Conservation (phyloP, 139 green algal genomes). For the Chlamydomonas eustigma region DNA sequence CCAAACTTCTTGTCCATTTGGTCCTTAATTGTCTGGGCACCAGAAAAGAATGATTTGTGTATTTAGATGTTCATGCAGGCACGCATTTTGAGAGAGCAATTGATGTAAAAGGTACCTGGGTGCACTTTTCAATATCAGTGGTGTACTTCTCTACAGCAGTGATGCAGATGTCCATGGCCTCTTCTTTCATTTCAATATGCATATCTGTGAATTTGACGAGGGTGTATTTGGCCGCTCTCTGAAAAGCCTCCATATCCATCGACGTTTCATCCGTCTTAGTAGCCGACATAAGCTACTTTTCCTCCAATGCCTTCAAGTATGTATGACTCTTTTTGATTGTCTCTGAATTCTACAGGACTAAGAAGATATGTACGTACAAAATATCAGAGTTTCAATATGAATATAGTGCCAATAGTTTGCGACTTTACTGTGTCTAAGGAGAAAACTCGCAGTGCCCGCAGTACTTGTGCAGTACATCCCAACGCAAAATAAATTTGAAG, state of each 20-base stretch:
- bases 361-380: not conserved
- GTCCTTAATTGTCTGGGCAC: slow-evolving; percentile 88
- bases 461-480: no score
- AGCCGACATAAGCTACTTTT: slow-evolving; percentile 5
- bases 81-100: no score
- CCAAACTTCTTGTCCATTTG: slow-evolving; percentile 94
- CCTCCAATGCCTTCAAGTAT: not conserved
- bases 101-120: slow-evolving; percentile 59
- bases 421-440: no score
- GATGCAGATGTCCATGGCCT: slow-evolving; percentile 82
- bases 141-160: slow-evolving; percentile 76
- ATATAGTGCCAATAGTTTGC: not conserved
- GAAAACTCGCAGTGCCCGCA: no score
- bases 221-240: slow-evolving; percentile 69
- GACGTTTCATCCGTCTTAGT: slow-evolving; percentile 23
- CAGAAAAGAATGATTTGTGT: no score
- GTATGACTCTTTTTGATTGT: not conserved
- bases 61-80: no score
- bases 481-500: no score
- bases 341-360: no score
- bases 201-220: slow-evolving; percentile 81
- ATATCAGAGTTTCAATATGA: not conserved
- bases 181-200: slow-evolving; percentile 75
- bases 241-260: slow-evolving; percentile 60
- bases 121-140: slow-evolving; percentile 77